Conservation (phyloP, 306 rosid species). For the Cucurbita argyrosperma region DNA sequence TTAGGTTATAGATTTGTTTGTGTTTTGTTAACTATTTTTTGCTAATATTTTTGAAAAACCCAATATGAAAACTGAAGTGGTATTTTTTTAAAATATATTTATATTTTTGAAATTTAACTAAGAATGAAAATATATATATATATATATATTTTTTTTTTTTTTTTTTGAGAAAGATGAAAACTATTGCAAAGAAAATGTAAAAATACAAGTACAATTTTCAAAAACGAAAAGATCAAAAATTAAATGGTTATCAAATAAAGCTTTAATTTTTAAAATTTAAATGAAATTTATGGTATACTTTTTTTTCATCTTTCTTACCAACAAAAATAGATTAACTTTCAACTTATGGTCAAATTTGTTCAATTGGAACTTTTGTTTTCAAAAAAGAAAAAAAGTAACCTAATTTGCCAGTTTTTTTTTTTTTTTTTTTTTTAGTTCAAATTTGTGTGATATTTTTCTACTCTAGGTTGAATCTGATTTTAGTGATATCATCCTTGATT, state of each 20-base stretch:
- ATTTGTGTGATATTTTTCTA: background rate
- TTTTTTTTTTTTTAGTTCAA: background rate
- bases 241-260: no score
- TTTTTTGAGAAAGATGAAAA: no score
- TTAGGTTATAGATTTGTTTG: background rate
- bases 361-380: background rate
- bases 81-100: no score
- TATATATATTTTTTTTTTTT: no score
- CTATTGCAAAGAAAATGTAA: no score
- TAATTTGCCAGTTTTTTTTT: background rate
- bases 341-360: background rate
- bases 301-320: background rate
- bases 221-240: no score
- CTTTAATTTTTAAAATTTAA: background rate
- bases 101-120: no score
- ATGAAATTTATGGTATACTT: background rate
- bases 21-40: background rate
- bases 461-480: background rate
- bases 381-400: background rate
- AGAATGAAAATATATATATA: no score
- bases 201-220: no score
- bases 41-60: no score
- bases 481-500: background rate
- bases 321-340: no score
- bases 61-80: no score